Evolutionary conservation across 2,329 filamentous ascomycete species (phyloP).

Genomic region (Didymella sp.): DNA sequence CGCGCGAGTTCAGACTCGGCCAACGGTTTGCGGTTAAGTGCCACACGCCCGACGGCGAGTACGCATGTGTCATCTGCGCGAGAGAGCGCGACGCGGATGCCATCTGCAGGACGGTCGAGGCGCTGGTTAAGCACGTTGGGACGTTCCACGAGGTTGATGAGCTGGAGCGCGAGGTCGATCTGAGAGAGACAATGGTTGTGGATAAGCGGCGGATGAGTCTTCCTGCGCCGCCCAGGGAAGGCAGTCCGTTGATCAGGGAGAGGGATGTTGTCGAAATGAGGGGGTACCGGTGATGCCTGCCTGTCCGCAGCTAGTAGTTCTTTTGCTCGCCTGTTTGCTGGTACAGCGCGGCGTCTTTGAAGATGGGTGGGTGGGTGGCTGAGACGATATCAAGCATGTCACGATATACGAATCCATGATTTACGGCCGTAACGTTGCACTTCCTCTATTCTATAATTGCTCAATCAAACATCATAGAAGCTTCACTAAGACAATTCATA

Average conservation of each 20-base stretch:
- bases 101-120: constrained; percentile 44
- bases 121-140: constrained; percentile 48
- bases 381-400: not conserved
- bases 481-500: too few species aligned
- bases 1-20: constrained; percentile 46
- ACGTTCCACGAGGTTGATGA: constrained; percentile 44
- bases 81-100: constrained; percentile 45
- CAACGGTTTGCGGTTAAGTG: constrained; percentile 51
- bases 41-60: constrained; percentile 47
- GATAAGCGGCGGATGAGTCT: constrained; percentile 29
- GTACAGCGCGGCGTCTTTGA: not conserved
- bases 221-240: constrained; percentile 27
- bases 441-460: too few species aligned
- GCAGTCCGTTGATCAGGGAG: constrained; percentile 22
- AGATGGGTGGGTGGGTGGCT: not conserved
- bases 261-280: constrained; percentile 26
- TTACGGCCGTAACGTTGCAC: not conserved
- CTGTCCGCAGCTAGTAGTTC: too few species aligned
- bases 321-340: too few species aligned
- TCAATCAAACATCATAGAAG: too few species aligned
- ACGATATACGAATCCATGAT: constrained; percentile 1
- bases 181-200: constrained; percentile 36
- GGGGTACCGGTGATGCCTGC: constrained; percentile 23
- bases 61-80: constrained; percentile 48
- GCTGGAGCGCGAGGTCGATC: constrained; percentile 42